Conservation (phyloP, 495 filamentous ascomycete species). For the Daldinia loculata region DNA sequence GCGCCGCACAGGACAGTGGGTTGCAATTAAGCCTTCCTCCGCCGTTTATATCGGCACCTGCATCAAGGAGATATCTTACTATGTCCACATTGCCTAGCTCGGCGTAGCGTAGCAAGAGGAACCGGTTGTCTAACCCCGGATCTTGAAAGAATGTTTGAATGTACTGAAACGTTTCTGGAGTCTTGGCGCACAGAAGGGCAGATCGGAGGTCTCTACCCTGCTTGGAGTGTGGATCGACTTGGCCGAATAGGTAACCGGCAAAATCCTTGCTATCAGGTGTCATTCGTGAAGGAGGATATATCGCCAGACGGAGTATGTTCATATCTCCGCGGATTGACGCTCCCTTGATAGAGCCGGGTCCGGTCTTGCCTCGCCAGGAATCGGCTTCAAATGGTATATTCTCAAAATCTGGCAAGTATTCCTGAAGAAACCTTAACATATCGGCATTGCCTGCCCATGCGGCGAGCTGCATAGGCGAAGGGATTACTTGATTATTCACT, state of each 20-base stretch:
- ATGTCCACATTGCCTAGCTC: slow-evolving; percentile 1
- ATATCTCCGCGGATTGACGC: background rate
- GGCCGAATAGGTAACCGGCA: background rate
- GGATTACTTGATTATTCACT: background rate
- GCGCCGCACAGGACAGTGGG: background rate
- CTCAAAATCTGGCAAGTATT: background rate
- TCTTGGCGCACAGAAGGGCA: background rate
- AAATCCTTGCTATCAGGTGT: background rate
- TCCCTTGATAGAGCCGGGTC: background rate
- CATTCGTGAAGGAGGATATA: background rate
- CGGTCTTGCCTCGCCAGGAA: background rate
- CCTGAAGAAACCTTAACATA: slow-evolving; percentile 3
- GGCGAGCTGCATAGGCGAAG: background rate
- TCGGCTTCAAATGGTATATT: background rate
- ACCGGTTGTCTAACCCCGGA: background rate
- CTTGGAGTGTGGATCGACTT: background rate
- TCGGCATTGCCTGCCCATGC: slow-evolving; percentile 10
- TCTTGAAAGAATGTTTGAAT: background rate
- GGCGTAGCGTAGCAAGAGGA: background rate
- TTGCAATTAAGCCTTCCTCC: background rate
- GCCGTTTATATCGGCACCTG: background rate
- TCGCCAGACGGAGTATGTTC: background rate
- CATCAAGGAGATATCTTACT: background rate
- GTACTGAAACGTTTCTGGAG: background rate
- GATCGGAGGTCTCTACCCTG: background rate